A percentile compares a stretch with the other conserved stretches of the same genome.
Evolutionary conservation across 129 eudicot genomes (phyloP).

Genomic region (Flaveria ramosissima): DNA sequence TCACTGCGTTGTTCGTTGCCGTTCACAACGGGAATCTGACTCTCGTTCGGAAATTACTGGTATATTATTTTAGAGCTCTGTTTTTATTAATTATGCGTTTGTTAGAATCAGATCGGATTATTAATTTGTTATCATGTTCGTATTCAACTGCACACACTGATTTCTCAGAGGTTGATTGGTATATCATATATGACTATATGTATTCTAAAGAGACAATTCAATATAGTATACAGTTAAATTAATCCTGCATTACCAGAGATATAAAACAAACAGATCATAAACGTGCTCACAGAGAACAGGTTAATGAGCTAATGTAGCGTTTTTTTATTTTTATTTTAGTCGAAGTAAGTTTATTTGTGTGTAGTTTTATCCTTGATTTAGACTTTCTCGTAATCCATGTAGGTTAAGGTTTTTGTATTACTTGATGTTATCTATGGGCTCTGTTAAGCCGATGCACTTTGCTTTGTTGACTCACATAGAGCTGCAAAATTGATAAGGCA

Average conservation of each 20-base stretch:
- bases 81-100: slow-evolving; percentile 6
- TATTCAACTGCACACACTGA: background rate
- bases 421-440: background rate
- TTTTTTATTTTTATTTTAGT: background rate
- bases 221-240: background rate
- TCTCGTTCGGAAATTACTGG: slow-evolving; percentile 74
- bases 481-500: background rate
- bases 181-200: background rate
- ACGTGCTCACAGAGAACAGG: background rate
- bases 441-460: background rate
- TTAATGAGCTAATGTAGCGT: background rate
- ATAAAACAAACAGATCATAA: background rate
- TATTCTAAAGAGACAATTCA: background rate
- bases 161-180: background rate
- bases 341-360: background rate
- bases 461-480: background rate
- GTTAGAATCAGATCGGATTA: background rate
- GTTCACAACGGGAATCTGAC: slow-evolving; percentile 60
- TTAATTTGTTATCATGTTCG: background rate
- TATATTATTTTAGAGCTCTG: slow-evolving; percentile 30
- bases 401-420: background rate
- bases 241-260: background rate
- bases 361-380: background rate
- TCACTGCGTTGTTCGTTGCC: slow-evolving; percentile 78
- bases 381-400: too few species aligned